phyloP scores from a whole-genome alignment of 2,329 filamentous ascomycete species.

The Stemphylium beticola region DNA sequence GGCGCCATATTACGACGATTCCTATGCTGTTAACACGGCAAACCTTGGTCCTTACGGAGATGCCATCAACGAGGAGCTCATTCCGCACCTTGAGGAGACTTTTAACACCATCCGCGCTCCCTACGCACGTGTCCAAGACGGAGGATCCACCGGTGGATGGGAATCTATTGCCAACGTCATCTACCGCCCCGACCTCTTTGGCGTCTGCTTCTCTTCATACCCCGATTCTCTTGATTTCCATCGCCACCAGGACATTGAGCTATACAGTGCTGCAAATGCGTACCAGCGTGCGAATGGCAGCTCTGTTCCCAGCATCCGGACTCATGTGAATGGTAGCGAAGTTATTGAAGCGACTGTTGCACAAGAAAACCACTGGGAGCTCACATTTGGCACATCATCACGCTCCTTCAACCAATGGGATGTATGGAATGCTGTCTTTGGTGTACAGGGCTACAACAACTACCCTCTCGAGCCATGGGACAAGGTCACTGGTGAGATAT shows the following conservation, averaged over 20 bases:
- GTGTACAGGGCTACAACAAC: constrained; percentile 45
- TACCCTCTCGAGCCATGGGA: constrained; percentile 51
- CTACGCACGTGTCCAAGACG: constrained; percentile 48
- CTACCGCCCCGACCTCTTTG: constrained; percentile 49
- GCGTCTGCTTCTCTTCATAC: constrained; percentile 47
- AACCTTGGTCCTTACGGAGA: constrained; percentile 51
- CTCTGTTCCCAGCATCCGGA: constrained; percentile 40
- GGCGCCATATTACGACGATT: constrained; percentile 48
- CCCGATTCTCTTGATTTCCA: constrained; percentile 49
- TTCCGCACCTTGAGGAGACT: constrained; percentile 41
- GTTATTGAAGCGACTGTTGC: constrained; percentile 32
- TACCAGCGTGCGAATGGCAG: constrained; percentile 37
- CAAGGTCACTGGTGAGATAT: constrained; percentile 50
- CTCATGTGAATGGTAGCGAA: constrained; percentile 33
- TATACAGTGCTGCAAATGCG: constrained; percentile 43
- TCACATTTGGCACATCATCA: constrained; percentile 44
- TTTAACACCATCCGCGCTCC: constrained; percentile 48
- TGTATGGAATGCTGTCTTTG: constrained; percentile 49
- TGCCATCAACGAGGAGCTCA: constrained; percentile 50
- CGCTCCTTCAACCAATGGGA: constrained; percentile 48
- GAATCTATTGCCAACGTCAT: constrained; percentile 45
- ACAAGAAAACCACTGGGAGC: constrained; percentile 49
- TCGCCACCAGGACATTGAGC: constrained; percentile 46
- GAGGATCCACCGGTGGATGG: constrained; percentile 50
- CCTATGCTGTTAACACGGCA: constrained; percentile 49